Base-by-base conservation (phyloP, 495 filamentous ascomycete genomes). In the Talaromyces proteolyticus region DNA sequence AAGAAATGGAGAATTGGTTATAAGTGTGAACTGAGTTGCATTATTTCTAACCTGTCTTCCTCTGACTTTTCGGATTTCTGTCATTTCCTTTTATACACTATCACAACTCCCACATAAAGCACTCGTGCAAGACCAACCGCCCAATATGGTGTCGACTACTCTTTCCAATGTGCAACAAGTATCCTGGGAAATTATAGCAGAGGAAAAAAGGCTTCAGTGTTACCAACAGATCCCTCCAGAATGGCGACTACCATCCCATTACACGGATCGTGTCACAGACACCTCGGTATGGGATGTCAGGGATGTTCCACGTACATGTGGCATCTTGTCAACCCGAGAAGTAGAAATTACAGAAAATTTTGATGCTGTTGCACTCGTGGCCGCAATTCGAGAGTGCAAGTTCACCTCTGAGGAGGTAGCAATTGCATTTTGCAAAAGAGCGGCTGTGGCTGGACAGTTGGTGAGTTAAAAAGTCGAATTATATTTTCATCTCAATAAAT, bases 391-490 rank as follows among this genome's bases (percentile, higher is more conserved):
- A 6, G 67, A 57, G 4, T 67, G 74, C 5, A 54, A 70, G 17
- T 51, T 81, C 4, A 71, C 64, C 11, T 64, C 68, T 3, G 58
- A 65, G 0, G 60, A 70, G 21, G 70, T 85, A 6, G 78, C 74
- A 0, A 74, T 63, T 4, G 82, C 80, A 4, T 86, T 84, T 56
- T 67, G 79, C 5, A 73, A 81, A 36, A 72, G 82, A 19, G 80
- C 82, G 3, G 77, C 67, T 8, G 56, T 85, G 14, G 80, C 81
- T 1, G 79, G 82, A 54, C 75, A 75, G 61, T 63, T 79, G 52
- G 29, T 36, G 29, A 36, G 29, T 36, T 36, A 36, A 36, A 36
- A 36, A 36, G 14, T 36, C 14, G 29, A 18, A 21, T 24, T 48
- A 18, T 34, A 48, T 38, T 48, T 25, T 38, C n/a, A 14, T 25